Evolutionary conservation across 495 filamentous ascomycete species (phyloP).

Genomic region (Bombardia bombarda): DNA sequence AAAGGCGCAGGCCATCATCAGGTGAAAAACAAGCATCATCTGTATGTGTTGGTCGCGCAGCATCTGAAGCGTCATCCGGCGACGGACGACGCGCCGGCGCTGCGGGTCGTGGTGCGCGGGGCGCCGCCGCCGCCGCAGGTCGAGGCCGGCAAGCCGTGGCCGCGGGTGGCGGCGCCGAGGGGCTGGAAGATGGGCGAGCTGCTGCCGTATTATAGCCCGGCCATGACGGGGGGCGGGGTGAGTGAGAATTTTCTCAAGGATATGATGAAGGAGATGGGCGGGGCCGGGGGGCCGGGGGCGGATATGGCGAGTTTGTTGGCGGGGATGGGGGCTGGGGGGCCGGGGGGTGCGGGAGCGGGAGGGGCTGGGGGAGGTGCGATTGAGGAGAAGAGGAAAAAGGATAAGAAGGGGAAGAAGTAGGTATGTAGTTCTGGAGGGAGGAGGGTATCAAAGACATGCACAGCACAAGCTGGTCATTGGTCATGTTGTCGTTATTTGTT

Average conservation of each 20-base stretch:
- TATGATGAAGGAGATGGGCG: constrained; percentile 90
- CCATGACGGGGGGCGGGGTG: constrained; percentile 86
- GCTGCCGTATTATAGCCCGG: constrained; percentile 77
- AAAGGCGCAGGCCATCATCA: constrained; percentile 7
- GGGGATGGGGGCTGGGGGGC: constrained; percentile 22
- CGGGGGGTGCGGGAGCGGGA: constrained; percentile 18
- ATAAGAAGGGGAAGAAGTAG: constrained; percentile 39
- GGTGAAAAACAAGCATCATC: constrained; percentile 85
- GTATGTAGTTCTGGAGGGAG: background rate
- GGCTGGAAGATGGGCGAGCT: constrained; percentile 88
- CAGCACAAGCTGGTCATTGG: too few relatives aligned
- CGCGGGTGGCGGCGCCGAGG: constrained; percentile 66
- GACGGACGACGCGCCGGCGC: constrained; percentile 54
- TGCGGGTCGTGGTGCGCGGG: constrained; percentile 62
- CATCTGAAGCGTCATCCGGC: constrained; percentile 70
- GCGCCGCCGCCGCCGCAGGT: constrained; percentile 26
- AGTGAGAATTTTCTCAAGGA: constrained; percentile 95
- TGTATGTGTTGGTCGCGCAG: constrained; percentile 67
- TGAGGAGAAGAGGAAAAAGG: constrained; percentile 36
- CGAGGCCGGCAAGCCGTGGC: constrained; percentile 55
- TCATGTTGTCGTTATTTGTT: too few relatives aligned
- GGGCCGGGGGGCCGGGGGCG: constrained; percentile 33
- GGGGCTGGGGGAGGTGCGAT: constrained; percentile 15
- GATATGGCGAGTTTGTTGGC: constrained; percentile 39
- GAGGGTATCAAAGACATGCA: background rate